Conservation (phyloP, 2,329 filamentous ascomycete species). For the Blumeria hordei region DNA sequence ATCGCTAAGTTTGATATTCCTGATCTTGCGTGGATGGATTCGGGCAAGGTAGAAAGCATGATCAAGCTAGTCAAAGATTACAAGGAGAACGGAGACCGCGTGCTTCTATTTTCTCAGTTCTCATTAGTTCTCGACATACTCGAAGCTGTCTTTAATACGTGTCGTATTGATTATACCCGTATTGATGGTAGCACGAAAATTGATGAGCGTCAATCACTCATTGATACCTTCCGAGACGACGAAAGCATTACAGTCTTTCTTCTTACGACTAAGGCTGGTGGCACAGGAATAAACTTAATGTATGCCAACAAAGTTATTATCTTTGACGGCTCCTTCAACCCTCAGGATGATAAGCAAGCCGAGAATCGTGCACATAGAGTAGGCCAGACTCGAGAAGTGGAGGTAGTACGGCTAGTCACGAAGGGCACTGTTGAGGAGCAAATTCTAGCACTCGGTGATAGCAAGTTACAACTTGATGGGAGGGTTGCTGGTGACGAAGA, state of each 20-base stretch:
- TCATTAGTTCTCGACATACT: constrained; percentile 79
- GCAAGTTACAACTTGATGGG: constrained; percentile 75
- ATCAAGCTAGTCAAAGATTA: constrained; percentile 50
- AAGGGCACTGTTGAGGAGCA: constrained; percentile 74
- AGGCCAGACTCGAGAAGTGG: constrained; percentile 72
- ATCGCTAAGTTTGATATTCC: constrained; percentile 32
- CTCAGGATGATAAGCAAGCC: constrained; percentile 93
- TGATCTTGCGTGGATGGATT: constrained; percentile 29
- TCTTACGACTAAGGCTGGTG: constrained; percentile 77
- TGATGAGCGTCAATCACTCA: constrained; percentile 59
- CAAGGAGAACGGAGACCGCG: constrained; percentile 58
- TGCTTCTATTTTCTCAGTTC: constrained; percentile 84
- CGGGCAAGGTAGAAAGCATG: constrained; percentile 70
- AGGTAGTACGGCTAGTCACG: constrained; percentile 68
- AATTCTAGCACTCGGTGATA: constrained; percentile 73
- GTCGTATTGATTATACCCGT: constrained; percentile 56
- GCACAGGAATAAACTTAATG: constrained; percentile 90
- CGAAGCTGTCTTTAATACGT: constrained; percentile 51
- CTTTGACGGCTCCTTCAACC: constrained; percentile 93
- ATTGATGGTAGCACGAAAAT: constrained; percentile 70
- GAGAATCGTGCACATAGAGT: constrained; percentile 93
- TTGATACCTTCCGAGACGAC: constrained; percentile 65
- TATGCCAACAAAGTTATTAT: constrained; percentile 95
- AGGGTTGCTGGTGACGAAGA: constrained; percentile 37
- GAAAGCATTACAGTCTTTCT: constrained; percentile 68